Conservation (phyloP, 345 rosid genomes). For the Gossypium longicalyx region DNA sequence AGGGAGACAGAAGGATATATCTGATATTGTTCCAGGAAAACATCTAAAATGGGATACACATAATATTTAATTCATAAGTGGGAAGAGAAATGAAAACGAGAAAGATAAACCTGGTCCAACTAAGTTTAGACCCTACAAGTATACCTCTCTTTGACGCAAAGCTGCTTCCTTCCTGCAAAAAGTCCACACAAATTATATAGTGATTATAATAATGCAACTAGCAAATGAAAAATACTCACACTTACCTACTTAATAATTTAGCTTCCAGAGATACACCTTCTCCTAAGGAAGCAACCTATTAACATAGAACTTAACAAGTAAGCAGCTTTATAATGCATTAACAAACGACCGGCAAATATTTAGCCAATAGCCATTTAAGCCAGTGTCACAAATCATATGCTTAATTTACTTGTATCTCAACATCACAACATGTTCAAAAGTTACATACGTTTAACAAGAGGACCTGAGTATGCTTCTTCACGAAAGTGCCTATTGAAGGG, state of each 20-base stretch:
- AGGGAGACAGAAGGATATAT: neutral
- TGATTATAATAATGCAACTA: slow-evolving; percentile 15
- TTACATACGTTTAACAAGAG: neutral
- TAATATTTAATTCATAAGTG: neutral
- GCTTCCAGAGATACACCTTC: slow-evolving; percentile 97
- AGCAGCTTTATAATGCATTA: slow-evolving; percentile 7
- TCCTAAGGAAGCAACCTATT: slow-evolving; percentile 94
- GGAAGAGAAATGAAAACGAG: neutral
- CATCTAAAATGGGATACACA: slow-evolving; percentile 10
- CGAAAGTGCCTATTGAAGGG: neutral
- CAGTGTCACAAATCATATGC: neutral
- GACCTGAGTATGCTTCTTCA: slow-evolving; percentile 1
- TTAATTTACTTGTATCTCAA: slow-evolving; percentile 1
- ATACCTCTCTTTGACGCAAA: slow-evolving; percentile 26
- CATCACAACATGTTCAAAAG: neutral
- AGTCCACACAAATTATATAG: slow-evolving; percentile 3
- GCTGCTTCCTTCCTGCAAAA: slow-evolving; percentile 24
- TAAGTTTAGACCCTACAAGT: neutral
- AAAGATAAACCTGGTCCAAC: neutral
- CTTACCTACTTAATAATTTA: slow-evolving; percentile 80
- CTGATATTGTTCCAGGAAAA: neutral
- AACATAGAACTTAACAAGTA: slow-evolving; percentile 17
- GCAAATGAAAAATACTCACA: slow-evolving; percentile 19
- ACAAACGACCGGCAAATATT: neutral
- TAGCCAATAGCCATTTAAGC: neutral